phyloP scores from a whole-genome alignment of 768 basidiomycete species.

The Lactifluus subvellereus region DNA sequence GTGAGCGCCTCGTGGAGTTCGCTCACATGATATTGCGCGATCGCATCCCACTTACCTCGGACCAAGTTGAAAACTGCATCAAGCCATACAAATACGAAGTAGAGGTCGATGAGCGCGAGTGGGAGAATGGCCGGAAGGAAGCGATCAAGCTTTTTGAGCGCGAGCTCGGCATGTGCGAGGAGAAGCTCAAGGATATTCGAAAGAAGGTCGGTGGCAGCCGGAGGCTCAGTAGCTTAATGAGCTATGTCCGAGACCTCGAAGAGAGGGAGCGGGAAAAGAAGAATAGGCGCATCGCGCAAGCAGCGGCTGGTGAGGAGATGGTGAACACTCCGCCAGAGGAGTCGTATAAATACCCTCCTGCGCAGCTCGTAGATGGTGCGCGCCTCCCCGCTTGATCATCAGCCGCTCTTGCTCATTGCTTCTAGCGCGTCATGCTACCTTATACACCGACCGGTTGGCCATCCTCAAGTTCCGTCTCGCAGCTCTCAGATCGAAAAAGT shows the following conservation, averaged over 20 bases:
- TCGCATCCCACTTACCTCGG: conserved; percentile 88
- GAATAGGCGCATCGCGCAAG: conserved; percentile 41
- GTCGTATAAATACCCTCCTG: conserved; percentile 86
- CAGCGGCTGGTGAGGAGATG: conserved; percentile 32
- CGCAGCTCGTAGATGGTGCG: conserved; percentile 87
- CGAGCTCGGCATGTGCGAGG: conserved; percentile 81
- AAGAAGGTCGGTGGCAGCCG: conserved; percentile 85
- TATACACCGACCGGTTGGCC: conserved; percentile 74
- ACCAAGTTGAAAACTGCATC: conserved; percentile 99
- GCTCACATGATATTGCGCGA: conserved; percentile 91
- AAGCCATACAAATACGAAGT: conserved; percentile 99
- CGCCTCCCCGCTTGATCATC: not conserved
- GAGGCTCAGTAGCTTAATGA: conserved; percentile 67
- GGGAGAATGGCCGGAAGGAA: conserved; percentile 76
- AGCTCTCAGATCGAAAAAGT: conserved; percentile 85
- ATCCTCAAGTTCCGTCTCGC: conserved; percentile 82
- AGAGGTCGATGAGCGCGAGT: conserved; percentile 88
- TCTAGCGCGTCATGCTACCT: conserved; percentile 85
- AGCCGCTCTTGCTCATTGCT: not conserved
- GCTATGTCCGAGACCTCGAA: conserved; percentile 78
- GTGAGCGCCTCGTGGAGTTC: conserved; percentile 87
- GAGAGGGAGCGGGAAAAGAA: conserved; percentile 65
- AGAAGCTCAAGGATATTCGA: conserved; percentile 78
- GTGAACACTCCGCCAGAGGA: conserved; percentile 39
- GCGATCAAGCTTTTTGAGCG: conserved; percentile 77